Conservation (phyloP, 106 monocot species). For the Platanthera zijinensis region DNA sequence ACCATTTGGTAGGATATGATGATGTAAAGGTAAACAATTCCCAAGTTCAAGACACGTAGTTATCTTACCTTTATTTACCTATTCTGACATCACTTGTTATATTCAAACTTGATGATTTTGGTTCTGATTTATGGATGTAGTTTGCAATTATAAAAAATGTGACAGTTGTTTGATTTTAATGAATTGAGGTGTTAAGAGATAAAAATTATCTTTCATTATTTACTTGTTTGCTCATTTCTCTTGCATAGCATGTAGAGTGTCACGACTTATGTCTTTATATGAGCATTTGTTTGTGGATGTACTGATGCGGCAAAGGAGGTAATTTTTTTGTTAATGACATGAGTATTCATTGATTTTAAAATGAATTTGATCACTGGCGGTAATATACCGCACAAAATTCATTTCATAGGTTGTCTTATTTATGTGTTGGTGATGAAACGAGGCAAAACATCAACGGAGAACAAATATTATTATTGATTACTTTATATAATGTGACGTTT, state of each 20-base stretch:
- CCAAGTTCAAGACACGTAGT: neutral
- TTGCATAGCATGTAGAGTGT: neutral
- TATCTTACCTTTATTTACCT: neutral
- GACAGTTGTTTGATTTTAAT: neutral
- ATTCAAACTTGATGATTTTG: neutral
- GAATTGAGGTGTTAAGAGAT: neutral
- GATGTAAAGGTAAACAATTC: conserved; percentile 54
- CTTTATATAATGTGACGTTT: no score
- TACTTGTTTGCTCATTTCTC: neutral
- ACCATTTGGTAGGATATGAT: conserved; percentile 66
- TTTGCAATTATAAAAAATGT: neutral
- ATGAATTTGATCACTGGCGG: neutral
- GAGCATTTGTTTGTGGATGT: conserved; percentile 38
- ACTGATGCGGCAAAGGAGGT: conserved; percentile 82
- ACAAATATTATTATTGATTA: no score
- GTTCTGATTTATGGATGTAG: neutral
- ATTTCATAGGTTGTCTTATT: no score
- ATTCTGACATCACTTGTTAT: neutral
- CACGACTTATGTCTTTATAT: neutral
- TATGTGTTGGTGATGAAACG: no score
- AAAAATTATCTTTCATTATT: neutral
- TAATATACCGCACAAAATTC: no score
- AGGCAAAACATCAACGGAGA: no score
- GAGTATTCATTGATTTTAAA: neutral
- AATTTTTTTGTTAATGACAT: neutral